Evolutionary conservation across 2,329 filamentous ascomycete species (phyloP).

Genomic region (Didymella pomorum): DNA sequence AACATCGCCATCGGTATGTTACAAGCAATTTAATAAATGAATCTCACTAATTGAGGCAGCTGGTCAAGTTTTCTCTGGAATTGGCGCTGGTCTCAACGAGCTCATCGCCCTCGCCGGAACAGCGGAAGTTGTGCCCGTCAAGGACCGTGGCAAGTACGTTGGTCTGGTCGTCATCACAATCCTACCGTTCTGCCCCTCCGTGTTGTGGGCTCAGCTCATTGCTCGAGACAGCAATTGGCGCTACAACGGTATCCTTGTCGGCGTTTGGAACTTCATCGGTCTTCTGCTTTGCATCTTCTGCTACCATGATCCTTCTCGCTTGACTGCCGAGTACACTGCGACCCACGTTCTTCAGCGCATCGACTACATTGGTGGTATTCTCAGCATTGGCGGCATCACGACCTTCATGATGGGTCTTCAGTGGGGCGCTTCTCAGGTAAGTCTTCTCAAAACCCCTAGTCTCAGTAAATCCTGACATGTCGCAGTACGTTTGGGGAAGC

Average conservation of each 20-base stretch:
- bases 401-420: constrained; percentile 51
- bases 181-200: constrained; percentile 68
- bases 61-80: constrained; percentile 62
- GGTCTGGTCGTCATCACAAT: constrained; percentile 68
- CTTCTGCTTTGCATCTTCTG: constrained; percentile 59
- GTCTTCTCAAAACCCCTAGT: constrained; percentile 22
- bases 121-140: constrained; percentile 71
- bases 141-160: constrained; percentile 70
- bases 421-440: constrained; percentile 49
- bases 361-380: constrained; percentile 44
- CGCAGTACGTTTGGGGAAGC: constrained; percentile 64
- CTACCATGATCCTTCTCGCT: constrained; percentile 52
- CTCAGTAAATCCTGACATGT: constrained; percentile 51
- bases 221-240: constrained; percentile 60
- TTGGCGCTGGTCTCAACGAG: constrained; percentile 73
- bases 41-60: constrained; percentile 18
- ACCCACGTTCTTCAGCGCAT: constrained; percentile 39
- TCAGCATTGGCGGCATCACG: constrained; percentile 42
- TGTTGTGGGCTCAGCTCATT: constrained; percentile 68
- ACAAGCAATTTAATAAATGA: not conserved
- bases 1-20: constrained; percentile 42
- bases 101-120: constrained; percentile 73
- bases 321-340: constrained; percentile 52
- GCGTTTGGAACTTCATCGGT: constrained; percentile 61
- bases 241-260: constrained; percentile 63